Conservation (phyloP, 2,329 filamentous ascomycete species). For the Fusarium coffeatum region DNA sequence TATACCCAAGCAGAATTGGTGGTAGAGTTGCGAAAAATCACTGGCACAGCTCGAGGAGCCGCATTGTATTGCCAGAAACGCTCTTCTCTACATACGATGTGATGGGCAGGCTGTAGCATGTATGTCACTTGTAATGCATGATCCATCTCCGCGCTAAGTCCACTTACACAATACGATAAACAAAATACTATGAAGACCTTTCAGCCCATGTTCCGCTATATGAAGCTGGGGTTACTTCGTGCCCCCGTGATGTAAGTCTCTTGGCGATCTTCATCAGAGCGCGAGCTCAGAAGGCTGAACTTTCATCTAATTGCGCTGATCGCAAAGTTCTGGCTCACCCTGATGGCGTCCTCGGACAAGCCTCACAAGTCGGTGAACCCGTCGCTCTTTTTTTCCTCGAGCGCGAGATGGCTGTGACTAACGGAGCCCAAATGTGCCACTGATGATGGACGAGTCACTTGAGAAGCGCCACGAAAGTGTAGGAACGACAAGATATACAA, state of each 20-base stretch:
- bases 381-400: background rate
- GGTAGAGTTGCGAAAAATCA: slow-evolving; percentile 31
- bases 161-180: slow-evolving; percentile 40
- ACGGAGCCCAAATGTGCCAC: slow-evolving; percentile 27
- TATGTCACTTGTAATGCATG: slow-evolving; percentile 51
- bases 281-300: slow-evolving; percentile 31
- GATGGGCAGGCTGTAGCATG: slow-evolving; percentile 50
- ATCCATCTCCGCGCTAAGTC: slow-evolving; percentile 13
- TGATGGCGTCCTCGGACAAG: background rate
- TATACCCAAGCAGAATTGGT: slow-evolving; percentile 18
- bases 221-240: slow-evolving; percentile 23
- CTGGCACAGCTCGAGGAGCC: slow-evolving; percentile 44
- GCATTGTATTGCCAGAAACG: slow-evolving; percentile 17
- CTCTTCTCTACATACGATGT: slow-evolving; percentile 28
- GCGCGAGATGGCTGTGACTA: background rate
- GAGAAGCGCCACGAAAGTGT: slow-evolving; percentile 52
- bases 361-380: slow-evolving; percentile 21
- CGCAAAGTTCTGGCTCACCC: background rate
- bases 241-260: slow-evolving; percentile 26
- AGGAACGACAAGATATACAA: slow-evolving; percentile 51
- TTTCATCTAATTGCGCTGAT: background rate
- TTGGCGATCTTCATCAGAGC: slow-evolving; percentile 42
- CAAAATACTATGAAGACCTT: slow-evolving; percentile 15
- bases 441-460: slow-evolving; percentile 53
- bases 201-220: slow-evolving; percentile 44